Evolutionary conservation across 2,329 filamentous ascomycete species (phyloP), one percentile per base, ranked within the genome.

Genomic region (Colletotrichum spinosum): DNA sequence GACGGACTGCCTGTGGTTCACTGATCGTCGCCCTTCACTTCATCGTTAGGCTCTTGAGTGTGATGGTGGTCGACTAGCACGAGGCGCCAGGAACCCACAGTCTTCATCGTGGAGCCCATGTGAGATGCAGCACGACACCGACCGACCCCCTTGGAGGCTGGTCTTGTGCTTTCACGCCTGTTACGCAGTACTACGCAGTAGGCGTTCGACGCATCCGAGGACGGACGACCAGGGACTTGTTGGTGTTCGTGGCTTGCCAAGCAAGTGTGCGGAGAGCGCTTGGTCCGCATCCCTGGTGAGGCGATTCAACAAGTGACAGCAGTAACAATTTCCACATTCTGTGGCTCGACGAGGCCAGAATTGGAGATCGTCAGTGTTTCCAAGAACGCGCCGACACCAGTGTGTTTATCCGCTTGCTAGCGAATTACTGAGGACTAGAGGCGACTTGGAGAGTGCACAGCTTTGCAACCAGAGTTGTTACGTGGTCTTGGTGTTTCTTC

Each of bases 201-300:
- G 25, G 25, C 25, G 25, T 25, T 25, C 25, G 25, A 25, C 25
- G 25, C 48, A 53, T 41, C 62, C 52, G 46, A 62, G 52, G 48
- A 41, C 58, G 58, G 39, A 17, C 25, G 25, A 42, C 58, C 56
- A 25, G 8, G n/a, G 13, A 55, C 51, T 33, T 51, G 49, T 55
- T 52, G 48, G 25, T 37, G 62, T 62, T 57, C 13, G 58, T 57
- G 62, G 57, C 58, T 65, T 62, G 62, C 50, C 8, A 55, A 35
- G 52, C 52, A 41, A 52, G 25, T 60, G 33, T 52, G 46, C 44
- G 45, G 45, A 13, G 39, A 41, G 9, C n/a, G 17, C 25, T 25
- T 4, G 45, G 35, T 34, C 41, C 41, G 34, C n/a, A 10, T 25
- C 15, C 37, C n/a, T 60, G 55, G 45, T 60, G 56, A 65, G 52